Conservation (phyloP, 495 filamentous ascomycete species). For the Hypoxylon trugodes region DNA sequence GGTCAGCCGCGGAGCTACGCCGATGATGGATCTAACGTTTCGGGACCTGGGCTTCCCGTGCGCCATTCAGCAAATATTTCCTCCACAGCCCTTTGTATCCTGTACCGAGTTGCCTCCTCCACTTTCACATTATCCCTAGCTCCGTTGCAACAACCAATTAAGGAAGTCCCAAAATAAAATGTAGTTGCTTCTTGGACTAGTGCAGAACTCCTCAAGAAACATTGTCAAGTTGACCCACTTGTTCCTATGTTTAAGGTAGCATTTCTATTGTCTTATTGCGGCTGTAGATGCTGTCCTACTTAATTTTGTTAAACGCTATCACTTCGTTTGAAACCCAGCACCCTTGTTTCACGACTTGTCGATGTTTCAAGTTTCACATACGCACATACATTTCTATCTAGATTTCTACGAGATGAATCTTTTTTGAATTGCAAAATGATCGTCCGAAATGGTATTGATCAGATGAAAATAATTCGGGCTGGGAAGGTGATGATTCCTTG, state of each 20-base stretch:
- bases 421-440: no score
- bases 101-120: not conserved
- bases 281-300: not conserved
- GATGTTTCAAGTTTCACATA: constrained; percentile 24
- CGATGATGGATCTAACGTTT: constrained; percentile 32
- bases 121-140: not conserved
- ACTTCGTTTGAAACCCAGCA: constrained; percentile 12
- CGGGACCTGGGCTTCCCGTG: constrained; percentile 33
- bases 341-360: constrained; percentile 27
- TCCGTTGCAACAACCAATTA: not conserved
- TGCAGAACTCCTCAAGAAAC: no score
- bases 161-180: not conserved
- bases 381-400: no score
- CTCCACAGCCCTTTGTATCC: not conserved
- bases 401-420: no score
- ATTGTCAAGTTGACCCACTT: no score
- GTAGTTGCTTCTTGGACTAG: constrained; percentile 1
- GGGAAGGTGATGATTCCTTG: no score
- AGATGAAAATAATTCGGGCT: not conserved
- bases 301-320: constrained; percentile 18
- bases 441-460: not conserved
- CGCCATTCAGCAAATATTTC: constrained; percentile 26
- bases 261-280: not conserved
- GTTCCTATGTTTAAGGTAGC: not conserved
- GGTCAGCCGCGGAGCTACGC: constrained; percentile 2